A percentile compares a stretch with the other conserved stretches of the same genome.
Evolutionary conservation across 1,139 yeast species (phyloP).

Genomic region (Saccharomycopsis hybrid): DNA sequence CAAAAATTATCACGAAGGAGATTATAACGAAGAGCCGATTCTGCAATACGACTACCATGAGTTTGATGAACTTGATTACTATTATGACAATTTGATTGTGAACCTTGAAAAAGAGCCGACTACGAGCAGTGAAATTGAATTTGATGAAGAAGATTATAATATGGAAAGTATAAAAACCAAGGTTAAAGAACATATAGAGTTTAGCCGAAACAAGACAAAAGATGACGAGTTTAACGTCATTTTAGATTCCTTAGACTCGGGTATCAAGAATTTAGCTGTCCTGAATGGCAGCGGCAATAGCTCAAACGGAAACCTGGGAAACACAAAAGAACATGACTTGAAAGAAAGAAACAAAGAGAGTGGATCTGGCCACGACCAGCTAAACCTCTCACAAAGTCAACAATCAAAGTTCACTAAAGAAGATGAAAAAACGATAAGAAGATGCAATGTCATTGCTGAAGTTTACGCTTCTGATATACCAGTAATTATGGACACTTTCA

Average conservation of each 20-base stretch:
- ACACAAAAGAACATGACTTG: too few relatives aligned
- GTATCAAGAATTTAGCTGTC: not conserved
- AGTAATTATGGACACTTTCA: constrained; percentile 13
- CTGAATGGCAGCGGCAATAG: too few relatives aligned
- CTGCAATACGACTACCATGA: constrained; percentile 15
- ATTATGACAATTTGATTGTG: constrained; percentile 16
- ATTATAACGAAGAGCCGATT: constrained; percentile 1
- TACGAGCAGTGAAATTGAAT: constrained; percentile 3
- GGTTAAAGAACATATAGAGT: constrained; percentile 12
- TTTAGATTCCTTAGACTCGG: constrained; percentile 4
- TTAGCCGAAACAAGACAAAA: not conserved
- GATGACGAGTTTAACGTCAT: constrained; percentile 2
- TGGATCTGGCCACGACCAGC: not conserved
- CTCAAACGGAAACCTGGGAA: too few relatives aligned
- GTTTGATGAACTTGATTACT: constrained; percentile 21
- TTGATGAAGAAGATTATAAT: constrained; percentile 14
- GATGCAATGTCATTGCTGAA: constrained; percentile 19
- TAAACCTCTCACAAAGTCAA: not conserved
- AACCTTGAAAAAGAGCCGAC: constrained; percentile 4
- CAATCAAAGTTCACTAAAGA: not conserved
- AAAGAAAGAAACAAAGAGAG: not conserved
- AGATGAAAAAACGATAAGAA: constrained; percentile 11
- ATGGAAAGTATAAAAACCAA: constrained; percentile 7
- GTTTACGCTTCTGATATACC: constrained; percentile 14
- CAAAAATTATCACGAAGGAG: not conserved